Conservation (phyloP, 441 rosid genomes). For the Melastoma candidum region DNA sequence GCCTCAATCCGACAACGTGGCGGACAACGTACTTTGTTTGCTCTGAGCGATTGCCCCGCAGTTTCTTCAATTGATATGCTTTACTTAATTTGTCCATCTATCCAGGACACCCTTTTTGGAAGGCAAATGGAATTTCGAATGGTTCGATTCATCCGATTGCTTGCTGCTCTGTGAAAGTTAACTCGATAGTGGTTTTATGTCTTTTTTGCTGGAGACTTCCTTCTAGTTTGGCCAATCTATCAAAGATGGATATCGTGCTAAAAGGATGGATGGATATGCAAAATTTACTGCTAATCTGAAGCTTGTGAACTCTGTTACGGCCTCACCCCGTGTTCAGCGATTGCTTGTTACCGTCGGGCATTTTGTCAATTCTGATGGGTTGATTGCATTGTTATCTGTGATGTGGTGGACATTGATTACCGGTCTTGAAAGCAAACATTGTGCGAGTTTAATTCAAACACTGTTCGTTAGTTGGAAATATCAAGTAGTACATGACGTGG, state of each 20-base stretch:
- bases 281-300: conserved; percentile 51
- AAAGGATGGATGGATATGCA: conserved; percentile 42
- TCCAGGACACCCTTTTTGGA: conserved; percentile 85
- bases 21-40: conserved; percentile 73
- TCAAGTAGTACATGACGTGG: not conserved
- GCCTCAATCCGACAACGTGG: conserved; percentile 81
- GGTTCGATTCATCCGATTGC: conserved; percentile 83
- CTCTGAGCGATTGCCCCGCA: conserved; percentile 7
- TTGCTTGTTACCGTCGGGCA: not conserved
- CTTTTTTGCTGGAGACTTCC: conserved; percentile 64
- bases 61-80: conserved; percentile 15
- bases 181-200: conserved; percentile 8
- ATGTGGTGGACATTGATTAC: too few relatives aligned
- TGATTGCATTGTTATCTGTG: too few relatives aligned
- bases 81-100: conserved; percentile 38
- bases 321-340: conserved; percentile 1
- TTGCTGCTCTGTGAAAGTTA: conserved; percentile 30
- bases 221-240: conserved; percentile 50
- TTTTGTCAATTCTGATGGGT: not conserved
- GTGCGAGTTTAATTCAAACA: too few relatives aligned
- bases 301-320: conserved; percentile 55
- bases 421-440: too few relatives aligned
- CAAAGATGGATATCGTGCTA: conserved; percentile 62
- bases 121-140: conserved; percentile 86
- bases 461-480: not conserved